Base-by-base conservation (phyloP, 371 early-diverging fungal genomes). In the Thermomucor indicae-seudaticae region DNA sequence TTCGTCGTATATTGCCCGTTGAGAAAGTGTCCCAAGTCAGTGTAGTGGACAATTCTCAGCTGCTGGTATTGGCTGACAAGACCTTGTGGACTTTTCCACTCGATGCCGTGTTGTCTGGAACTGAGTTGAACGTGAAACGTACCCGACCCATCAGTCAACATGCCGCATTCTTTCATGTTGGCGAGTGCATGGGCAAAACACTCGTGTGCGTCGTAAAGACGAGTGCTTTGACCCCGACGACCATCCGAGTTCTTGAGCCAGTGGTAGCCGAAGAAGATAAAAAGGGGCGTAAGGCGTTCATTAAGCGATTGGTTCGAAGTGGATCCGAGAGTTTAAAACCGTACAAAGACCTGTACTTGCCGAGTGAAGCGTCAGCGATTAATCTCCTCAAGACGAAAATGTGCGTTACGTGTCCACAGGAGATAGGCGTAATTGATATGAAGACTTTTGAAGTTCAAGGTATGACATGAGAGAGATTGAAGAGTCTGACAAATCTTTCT, bases 401-500 rank as follows among this genome's bases (percentile, higher is more conserved):
- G 55, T 92, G 92, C 58, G 91, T 96, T 8, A 93, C 95, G 5
- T 93, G 94, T 56, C 77, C 84, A 19, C 87, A 86, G 57, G 97
- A 96, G 11, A 95, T 96, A 60, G 97, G 95, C 57, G 75, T 96
- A 17, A 89, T 96, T 4, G 93, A 95, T 57, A 69, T 92, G 63
- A 85, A 87, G 34, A 80, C 86, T 6, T 75, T 92, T 47, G 72
- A 66, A 6, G 72, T 72, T 1, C 72, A 72, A 52, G 50, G 63
- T 54, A 55, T 43, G 29, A n/a, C 14, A 28, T 20, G 28, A 22
- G 7, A 32, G n/a, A 14, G 3, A 34, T 10, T 34, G 39, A 12
- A 25, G 14, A 30, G 17, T 1, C n/a, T 22, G 20, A 3, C 16
- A 29, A 4, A 19, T 43, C 28, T 24, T 32, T 44, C 22, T n/a